Evolutionary conservation across 148 eudicot species (phyloP), one percentile per base, ranked within the genome.

Genomic region (Arbutus unedo): DNA sequence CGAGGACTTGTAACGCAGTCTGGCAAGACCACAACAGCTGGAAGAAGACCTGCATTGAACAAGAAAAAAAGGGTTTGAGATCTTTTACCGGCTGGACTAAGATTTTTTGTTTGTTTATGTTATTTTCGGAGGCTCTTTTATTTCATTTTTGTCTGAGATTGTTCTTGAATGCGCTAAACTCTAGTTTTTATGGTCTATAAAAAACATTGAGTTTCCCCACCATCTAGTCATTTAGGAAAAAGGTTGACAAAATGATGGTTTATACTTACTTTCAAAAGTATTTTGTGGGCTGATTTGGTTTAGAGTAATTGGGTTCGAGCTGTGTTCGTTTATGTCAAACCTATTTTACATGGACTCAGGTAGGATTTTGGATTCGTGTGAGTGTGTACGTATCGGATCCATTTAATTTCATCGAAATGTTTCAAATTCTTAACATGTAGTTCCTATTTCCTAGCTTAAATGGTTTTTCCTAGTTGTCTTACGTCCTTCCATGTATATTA

Each of bases 21-120:
- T 41, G 88, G 90, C 87, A 89, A 82, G 76, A 81, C 86, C 62
- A 45, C 84, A 3, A 2, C 86, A 79, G 57, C 66, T 54, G 87
- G 85, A 57, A 90, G 82, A 82, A 85, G 85, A 87, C 79, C 83
- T 48, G 84, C 66, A 57, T 47, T 82, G 73, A 68, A 67, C 44
- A 88, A 93, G 85, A 95, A 95, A 82, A 93, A 94, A 90, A 91
- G 89, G 87, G 95, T 88, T 89, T 93, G 82, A 89, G 59, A 19
- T 48, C 56, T 76, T 81, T 44, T 43, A 18, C 51, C 53, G 4
- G 1, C 7, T 8, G 49, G 25, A 21, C 66, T 68, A 2, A 67
- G 41, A 43, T 51, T 71, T 81, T 81, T 19, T 41, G 5, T 68
- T 70, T 18, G 2, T 49, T 15, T 18, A 19, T 81, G 67, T 41